Base-by-base conservation (phyloP, 371 early-diverging fungal genomes). In the Lichtheimia hyalospora region DNA sequence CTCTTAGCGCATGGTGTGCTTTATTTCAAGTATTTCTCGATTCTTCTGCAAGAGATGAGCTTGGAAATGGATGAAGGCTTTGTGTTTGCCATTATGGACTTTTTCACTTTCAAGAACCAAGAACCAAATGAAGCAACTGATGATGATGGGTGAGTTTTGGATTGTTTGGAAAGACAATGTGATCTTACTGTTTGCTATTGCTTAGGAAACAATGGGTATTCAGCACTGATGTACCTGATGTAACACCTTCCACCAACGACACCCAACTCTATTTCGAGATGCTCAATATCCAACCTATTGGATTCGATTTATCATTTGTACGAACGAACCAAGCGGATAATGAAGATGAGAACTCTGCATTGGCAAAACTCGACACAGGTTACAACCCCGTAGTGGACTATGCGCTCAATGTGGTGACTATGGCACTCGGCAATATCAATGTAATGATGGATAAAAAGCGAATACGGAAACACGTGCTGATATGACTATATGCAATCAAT, bases 361-460 rank as follows among this genome's bases (percentile, higher is more conserved):
- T 13, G 7, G 13, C 34, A 13, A 34, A 12, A 41, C 14, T 21
- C 4, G 41, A 49, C 20, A 21, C 46, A 5, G 16, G 20, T 43
- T 41, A 27, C 54, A 54, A 46, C 21, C 46, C 46, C 7, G 46
- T 46, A 2, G 18, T 46, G 46, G 46, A 46, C 10, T 46, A 46
- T 46, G 46, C 46, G n/a, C 46, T 90, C 40, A 95, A 97, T 63
- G 92, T 97, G 8, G 73, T 99, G 34, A 96, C 96, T 0, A 95
- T 96, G 95, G 92, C 97, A 3, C 88, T 99, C 49, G 99, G 96
- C 54, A 99, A 96, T 60, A 89, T 97, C 61, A 93, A 94, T 75
- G 87, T 89, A 71, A 64, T 25, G 86, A 8, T 8, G 34, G 10
- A 34, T n/a, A 1, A 34, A 10, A 34, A 8, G 34, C 8, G 27